Evolutionary conservation across 306 rosid species (phyloP).

Genomic region (Cucumis cinereus): DNA sequence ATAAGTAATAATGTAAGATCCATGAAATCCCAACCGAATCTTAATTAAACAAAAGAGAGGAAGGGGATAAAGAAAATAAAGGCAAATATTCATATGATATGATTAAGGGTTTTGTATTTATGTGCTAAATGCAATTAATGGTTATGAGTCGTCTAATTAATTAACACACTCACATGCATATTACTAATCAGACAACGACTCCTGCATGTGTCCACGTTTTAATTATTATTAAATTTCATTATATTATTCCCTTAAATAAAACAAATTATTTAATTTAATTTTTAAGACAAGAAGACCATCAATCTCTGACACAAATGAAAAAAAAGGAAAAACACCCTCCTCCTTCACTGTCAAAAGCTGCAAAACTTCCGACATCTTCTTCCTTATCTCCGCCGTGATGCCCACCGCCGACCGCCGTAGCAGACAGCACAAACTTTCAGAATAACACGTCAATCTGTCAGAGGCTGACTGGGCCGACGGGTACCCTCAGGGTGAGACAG

Average conservation of each 20-base stretch:
- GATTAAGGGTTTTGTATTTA: constrained; percentile 12
- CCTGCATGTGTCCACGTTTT: constrained; percentile 7
- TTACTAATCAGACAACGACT: constrained; percentile 3
- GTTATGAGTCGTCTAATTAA: background rate
- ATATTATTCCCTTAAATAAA: background rate
- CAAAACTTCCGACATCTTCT: background rate
- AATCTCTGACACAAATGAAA: background rate
- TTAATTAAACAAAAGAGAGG: background rate
- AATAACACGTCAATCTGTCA: background rate
- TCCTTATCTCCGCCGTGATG: constrained; percentile 7
- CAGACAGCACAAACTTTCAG: constrained; percentile 5
- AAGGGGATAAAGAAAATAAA: background rate
- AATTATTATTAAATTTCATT: background rate
- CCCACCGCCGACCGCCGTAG: constrained; percentile 7
- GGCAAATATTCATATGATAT: background rate
- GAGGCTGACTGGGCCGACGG: background rate
- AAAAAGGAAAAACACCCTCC: background rate
- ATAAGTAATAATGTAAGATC: background rate
- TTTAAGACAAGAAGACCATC: background rate
- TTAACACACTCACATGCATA: constrained; percentile 2
- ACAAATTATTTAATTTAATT: background rate
- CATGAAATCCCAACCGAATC: background rate
- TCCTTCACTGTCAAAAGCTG: constrained; percentile 1
- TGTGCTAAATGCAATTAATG: constrained; percentile 17
- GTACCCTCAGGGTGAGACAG: background rate